These are phyloP conservation scores for Apodospora peruviana DNA, from an alignment of 495 filamentous ascomycete genomes.

Conservation along the genomic window DNA sequence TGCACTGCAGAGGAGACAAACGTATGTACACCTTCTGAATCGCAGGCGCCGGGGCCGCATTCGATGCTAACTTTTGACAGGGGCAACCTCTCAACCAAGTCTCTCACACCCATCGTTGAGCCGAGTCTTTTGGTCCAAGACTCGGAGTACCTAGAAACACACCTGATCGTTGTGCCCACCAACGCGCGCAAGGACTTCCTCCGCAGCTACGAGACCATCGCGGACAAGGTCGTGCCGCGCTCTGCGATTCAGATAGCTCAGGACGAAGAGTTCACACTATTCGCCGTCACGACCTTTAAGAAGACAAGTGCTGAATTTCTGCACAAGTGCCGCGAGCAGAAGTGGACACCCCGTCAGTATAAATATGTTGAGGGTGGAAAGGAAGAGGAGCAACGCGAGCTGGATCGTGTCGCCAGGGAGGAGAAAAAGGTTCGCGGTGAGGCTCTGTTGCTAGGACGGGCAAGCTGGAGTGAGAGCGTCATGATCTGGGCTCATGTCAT, in stretches of 20 bases:
- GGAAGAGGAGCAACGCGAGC: conserved; percentile 80
- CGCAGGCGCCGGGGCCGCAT: neutral
- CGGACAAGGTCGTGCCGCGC: conserved; percentile 80
- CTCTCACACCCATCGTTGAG: conserved; percentile 79
- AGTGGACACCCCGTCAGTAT: conserved; percentile 92
- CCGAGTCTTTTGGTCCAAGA: conserved; percentile 73
- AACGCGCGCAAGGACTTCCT: conserved; percentile 78
- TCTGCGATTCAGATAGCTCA: conserved; percentile 69
- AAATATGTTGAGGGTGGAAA: conserved; percentile 84
- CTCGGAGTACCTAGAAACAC: conserved; percentile 94
- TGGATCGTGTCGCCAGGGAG: conserved; percentile 70
- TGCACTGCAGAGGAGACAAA: conserved; percentile 78
- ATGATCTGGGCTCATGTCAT: conserved; percentile 94
- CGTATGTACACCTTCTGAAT: conserved; percentile 23
- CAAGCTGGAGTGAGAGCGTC: conserved; percentile 86
- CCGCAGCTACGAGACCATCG: conserved; percentile 78
- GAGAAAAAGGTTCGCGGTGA: conserved; percentile 87
- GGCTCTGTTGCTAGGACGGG: conserved; percentile 77
- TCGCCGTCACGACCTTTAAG: conserved; percentile 87
- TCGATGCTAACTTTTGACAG: conserved; percentile 35
- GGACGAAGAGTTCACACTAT: conserved; percentile 84
- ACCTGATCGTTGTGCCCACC: conserved; percentile 81
- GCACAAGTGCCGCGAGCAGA: conserved; percentile 81
- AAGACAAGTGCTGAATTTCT: conserved; percentile 81
- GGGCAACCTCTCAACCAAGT: conserved; percentile 91